A percentile compares a stretch with the other conserved stretches of the same genome.
Evolutionary conservation across 1,139 yeast species (phyloP).

Genomic region (Blastobotrys aristatus): DNA sequence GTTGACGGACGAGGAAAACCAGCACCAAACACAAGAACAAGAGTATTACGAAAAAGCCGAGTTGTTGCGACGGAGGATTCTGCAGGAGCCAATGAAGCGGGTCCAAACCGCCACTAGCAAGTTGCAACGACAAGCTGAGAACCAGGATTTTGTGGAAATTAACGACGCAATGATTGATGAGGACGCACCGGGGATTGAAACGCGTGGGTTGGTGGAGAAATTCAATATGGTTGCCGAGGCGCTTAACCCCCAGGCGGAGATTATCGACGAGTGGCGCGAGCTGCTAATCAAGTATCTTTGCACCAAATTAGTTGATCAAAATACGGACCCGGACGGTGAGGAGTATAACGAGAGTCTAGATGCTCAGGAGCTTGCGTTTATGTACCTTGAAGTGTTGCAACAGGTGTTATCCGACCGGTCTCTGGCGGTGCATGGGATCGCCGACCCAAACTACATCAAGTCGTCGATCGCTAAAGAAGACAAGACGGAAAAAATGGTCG

Average conservation of each 20-base stretch:
- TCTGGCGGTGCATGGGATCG: constrained; percentile 38
- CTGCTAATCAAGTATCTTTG: constrained; percentile 44
- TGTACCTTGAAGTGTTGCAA: constrained; percentile 58
- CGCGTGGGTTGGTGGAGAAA: constrained; percentile 21
- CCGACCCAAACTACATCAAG: constrained; percentile 22
- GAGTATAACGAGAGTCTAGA: constrained; percentile 72
- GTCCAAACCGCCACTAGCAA: constrained; percentile 27
- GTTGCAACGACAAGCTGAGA: constrained; percentile 16
- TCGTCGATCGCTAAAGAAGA: constrained; percentile 11
- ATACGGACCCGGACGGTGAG: constrained; percentile 57
- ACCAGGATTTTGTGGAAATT: constrained; percentile 25
- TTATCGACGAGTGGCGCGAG: constrained; percentile 52
- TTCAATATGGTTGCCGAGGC: constrained; percentile 24
- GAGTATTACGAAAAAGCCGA: constrained; percentile 63
- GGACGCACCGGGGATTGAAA: constrained; percentile 24
- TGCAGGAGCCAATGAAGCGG: constrained; percentile 43
- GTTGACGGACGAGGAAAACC: constrained; percentile 18
- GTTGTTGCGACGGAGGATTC: constrained; percentile 46
- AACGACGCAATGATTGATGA: constrained; percentile 24
- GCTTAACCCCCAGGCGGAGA: constrained; percentile 53
- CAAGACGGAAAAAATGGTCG: constrained; percentile 10
- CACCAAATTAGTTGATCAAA: constrained; percentile 43
- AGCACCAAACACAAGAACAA: constrained; percentile 39
- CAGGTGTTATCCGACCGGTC: constrained; percentile 55
- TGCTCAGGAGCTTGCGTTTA: constrained; percentile 66